Evolutionary conservation across 148 eudicot species (phyloP).

Genomic region (Amaranthus palmeri): DNA sequence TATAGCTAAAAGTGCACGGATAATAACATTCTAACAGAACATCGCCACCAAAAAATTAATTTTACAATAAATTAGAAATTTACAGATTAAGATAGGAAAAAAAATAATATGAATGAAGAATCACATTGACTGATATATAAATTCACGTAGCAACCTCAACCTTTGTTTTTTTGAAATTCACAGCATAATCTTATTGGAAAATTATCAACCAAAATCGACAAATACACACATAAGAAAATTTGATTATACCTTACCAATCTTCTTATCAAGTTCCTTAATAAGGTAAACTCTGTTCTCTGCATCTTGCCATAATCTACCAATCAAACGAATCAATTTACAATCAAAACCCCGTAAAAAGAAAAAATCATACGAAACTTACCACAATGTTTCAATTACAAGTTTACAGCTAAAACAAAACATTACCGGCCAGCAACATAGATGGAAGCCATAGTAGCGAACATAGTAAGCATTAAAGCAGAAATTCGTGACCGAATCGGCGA

Average conservation of each 20-base stretch:
- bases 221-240: neutral
- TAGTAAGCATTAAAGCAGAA: conserved; percentile 45
- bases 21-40: neutral
- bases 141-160: too few relatives aligned
- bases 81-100: neutral
- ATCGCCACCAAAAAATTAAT: neutral
- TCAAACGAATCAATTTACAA: neutral
- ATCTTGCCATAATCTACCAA: conserved; percentile 77
- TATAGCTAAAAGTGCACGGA: neutral
- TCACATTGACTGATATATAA: too few relatives aligned
- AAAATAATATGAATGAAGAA: too few relatives aligned
- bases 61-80: neutral
- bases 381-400: conserved; percentile 4
- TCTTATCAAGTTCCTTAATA: conserved; percentile 61
- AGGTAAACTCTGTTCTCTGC: conserved; percentile 67
- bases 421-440: conserved; percentile 70
- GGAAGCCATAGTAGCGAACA: conserved; percentile 80
- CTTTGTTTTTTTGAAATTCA: too few relatives aligned
- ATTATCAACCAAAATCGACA: neutral
- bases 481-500: conserved; percentile 45
- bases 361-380: neutral
- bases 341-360: neutral
- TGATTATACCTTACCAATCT: conserved; percentile 55
- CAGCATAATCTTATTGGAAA: neutral
- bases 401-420: neutral